These are phyloP conservation scores for Fusarium dlaminii DNA, from an alignment of 2,329 filamentous ascomycete species.

Conservation along the genomic window DNA sequence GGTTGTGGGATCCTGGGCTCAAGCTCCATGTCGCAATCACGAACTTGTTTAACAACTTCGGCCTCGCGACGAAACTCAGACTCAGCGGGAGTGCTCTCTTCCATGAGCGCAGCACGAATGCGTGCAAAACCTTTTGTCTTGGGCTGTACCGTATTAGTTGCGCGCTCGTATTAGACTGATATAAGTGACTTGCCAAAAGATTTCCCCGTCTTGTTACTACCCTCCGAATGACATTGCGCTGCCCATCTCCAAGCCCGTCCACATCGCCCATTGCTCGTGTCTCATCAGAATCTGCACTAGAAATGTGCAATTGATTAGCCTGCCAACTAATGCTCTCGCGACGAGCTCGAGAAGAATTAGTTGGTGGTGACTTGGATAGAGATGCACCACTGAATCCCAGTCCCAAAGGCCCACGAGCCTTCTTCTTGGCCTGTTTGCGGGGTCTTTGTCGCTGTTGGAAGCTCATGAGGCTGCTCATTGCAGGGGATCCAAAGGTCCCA, in stretches of 20 bases:
- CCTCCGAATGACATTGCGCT: constrained; percentile 81
- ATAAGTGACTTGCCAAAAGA: constrained; percentile 72
- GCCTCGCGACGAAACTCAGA: constrained; percentile 90
- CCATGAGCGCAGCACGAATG: constrained; percentile 86
- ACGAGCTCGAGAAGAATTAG: constrained; percentile 62
- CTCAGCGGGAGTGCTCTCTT: constrained; percentile 89
- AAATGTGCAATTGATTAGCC: constrained; percentile 86
- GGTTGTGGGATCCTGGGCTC: constrained; percentile 54
- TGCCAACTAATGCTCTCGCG: constrained; percentile 92
- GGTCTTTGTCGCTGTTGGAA: constrained; percentile 82
- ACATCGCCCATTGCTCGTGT: constrained; percentile 73
- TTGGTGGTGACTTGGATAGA: constrained; percentile 80
- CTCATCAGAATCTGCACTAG: constrained; percentile 74
- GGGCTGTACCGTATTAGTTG: constrained; percentile 66
- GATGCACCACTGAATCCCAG: constrained; percentile 60
- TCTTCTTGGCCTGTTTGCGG: constrained; percentile 72
- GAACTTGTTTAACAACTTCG: constrained; percentile 94
- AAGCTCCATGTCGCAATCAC: constrained; percentile 82
- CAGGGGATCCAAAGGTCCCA: constrained; percentile 74
- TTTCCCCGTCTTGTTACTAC: constrained; percentile 89
- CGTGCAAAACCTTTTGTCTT: constrained; percentile 97
- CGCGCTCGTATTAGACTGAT: not conserved
- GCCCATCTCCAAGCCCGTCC: constrained; percentile 62
- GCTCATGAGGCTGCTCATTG: constrained; percentile 80
- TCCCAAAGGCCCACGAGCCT: constrained; percentile 58